Base-by-base conservation (phyloP, 495 filamentous ascomycete species). In the Staphylotrichum longicolle region DNA sequence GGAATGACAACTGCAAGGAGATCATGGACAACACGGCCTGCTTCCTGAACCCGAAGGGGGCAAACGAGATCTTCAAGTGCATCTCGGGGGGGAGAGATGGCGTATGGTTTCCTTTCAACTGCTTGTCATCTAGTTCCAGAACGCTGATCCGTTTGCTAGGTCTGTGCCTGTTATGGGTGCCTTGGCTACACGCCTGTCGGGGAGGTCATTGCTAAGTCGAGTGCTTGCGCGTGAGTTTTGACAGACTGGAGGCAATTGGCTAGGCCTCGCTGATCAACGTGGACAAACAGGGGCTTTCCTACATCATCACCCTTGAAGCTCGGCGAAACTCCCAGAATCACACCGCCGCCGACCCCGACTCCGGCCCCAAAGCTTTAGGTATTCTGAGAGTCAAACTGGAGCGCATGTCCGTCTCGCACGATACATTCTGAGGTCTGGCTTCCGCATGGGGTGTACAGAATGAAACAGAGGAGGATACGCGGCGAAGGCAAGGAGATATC, bases 1-100 rank as follows among this genome's bases (percentile, higher is more conserved):
- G 59, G 30, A 69, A 69, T 30, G 44, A 55, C 0, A 62, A 62
- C 39, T 69, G 66, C 64, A 53, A 45, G 15, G 66, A 69, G n/a
- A 66, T 69, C 37, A 69, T 69, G 66, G 66, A 69, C 35, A 69
- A 66, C 52, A 69, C 66, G 1, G 66, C 64, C 20, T 69, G 66
- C 7, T 69, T 69, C 5, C 8, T 69, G 1, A 62, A 69, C 7
- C 63, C 63, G 8, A 53, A 33, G 7, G 64, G 60, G 37, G 54
- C 60, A 3, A 51, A 68, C n/a, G 45, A 62, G 32, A 63, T 68
- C 20, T 63, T 68, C 39, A 45, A 39, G 10, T 69, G 66, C 15
- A 66, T 69, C 0, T 7, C 60, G 4, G 64, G 66, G 0, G 64
- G 66, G 3, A 39, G 50, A 14, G 60, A 57, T 11, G 64, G 64